Percentiles rank a stretch among this genome's conserved stretches.
Evolutionary conservation across 2,329 filamentous ascomycete species (phyloP).

Genomic region (Botrytis cinerea): DNA sequence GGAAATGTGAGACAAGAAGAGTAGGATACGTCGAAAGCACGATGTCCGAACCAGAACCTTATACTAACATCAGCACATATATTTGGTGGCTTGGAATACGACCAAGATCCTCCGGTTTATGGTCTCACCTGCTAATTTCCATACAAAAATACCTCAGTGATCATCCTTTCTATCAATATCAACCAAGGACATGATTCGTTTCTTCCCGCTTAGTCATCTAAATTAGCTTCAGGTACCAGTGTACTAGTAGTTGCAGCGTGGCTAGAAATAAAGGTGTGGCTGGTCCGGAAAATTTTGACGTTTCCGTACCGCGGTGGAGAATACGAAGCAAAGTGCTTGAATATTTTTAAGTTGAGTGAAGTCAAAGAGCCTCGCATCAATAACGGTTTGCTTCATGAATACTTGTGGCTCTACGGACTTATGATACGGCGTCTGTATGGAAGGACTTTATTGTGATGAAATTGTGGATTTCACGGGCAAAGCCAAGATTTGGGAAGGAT

Average conservation of each 20-base stretch:
- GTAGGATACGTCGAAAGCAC: constrained; percentile 1
- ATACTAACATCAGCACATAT: constrained; percentile 2
- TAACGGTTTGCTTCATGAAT: neutral
- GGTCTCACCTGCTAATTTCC: neutral
- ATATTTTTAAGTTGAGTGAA: constrained; percentile 2
- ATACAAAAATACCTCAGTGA: neutral
- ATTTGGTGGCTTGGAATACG: constrained; percentile 16
- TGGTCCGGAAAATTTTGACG: neutral
- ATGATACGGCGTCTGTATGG: neutral
- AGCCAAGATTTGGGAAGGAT: neutral
- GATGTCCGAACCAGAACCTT: neutral
- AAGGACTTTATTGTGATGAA: neutral
- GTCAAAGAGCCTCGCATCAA: neutral
- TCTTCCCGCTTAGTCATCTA: neutral
- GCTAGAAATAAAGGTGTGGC: constrained; percentile 5
- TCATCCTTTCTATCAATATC: constrained; percentile 2
- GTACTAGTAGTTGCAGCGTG: neutral
- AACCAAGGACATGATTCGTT: constrained; percentile 12
- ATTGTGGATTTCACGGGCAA: neutral
- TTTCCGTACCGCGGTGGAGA: neutral
- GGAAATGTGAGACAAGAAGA: neutral
- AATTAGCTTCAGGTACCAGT: neutral
- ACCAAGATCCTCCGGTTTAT: neutral
- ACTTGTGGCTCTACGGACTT: neutral
- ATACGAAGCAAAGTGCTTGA: neutral